Conservation (phyloP, 345 rosid species). For the Mallotus nudiflorus region DNA sequence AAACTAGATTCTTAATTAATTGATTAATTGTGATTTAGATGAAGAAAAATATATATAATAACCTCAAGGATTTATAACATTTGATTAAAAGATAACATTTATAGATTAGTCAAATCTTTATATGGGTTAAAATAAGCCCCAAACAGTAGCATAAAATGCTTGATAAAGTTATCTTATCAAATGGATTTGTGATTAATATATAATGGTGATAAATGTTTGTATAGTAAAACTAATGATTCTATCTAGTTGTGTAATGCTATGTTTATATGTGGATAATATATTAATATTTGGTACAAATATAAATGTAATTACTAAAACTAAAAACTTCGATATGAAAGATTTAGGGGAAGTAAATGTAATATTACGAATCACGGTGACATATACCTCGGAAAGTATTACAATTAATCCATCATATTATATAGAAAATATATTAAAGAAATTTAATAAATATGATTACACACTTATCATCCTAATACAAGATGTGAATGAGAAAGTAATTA, state of each 20-base stretch:
- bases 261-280: too few relatives aligned
- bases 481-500: too few relatives aligned
- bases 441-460: too few relatives aligned
- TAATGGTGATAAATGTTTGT: not conserved
- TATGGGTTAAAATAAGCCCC: not conserved
- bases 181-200: not conserved
- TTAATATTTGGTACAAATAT: not conserved
- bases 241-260: not conserved
- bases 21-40: not conserved
- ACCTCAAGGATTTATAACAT: not conserved
- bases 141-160: too few relatives aligned
- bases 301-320: not conserved
- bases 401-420: too few relatives aligned
- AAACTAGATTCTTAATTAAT: not conserved
- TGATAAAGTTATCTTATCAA: not conserved
- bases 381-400: too few relatives aligned
- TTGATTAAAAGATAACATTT: not conserved
- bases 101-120: not conserved
- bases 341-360: not conserved
- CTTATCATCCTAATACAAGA: too few relatives aligned
- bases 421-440: too few relatives aligned
- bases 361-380: too few relatives aligned
- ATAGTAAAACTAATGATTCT: not conserved
- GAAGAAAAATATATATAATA: too few relatives aligned
- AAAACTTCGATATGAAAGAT: not conserved